Conservation (phyloP, 2,329 filamentous ascomycete species). For the Blastomyces gilchristii region DNA sequence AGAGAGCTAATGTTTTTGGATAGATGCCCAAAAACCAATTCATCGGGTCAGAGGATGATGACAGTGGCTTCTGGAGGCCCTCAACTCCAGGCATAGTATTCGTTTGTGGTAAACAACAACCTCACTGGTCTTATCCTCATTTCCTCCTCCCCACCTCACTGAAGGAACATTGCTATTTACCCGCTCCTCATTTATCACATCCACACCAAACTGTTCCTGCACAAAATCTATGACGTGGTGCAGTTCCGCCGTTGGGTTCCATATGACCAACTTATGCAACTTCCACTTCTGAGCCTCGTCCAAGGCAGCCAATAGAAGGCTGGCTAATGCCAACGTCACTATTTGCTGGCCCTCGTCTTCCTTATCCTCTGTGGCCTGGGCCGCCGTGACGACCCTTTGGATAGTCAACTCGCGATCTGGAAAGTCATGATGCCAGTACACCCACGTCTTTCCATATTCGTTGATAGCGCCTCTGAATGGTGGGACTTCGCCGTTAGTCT, state of each 20-base stretch:
- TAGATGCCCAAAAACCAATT: not conserved
- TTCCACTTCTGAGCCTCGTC: not conserved
- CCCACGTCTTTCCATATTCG: not conserved
- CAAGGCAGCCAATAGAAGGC: not conserved
- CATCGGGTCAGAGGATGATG: not conserved
- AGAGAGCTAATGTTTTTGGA: not conserved
- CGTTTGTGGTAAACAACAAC: not conserved
- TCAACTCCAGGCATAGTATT: slow-evolving; percentile 3
- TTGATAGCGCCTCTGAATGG: not conserved
- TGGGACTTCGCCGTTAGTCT: not conserved
- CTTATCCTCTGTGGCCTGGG: not conserved
- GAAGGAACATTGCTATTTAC: not conserved
- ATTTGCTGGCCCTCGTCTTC: not conserved
- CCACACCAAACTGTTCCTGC: not conserved
- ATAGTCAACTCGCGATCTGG: not conserved
- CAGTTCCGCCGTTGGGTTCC: not conserved
- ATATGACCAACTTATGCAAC: not conserved
- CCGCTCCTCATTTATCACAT: not conserved
- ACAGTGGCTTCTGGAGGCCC: not conserved
- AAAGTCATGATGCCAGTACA: not conserved
- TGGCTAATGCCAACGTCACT: not conserved
- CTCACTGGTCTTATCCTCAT: not conserved
- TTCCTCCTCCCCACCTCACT: not conserved
- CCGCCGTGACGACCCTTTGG: not conserved
- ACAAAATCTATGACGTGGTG: not conserved